Percentiles rank a stretch among this genome's conserved stretches.
Evolutionary conservation across 2,329 filamentous ascomycete genomes (phyloP).

Genomic region (Cercospora sp.): DNA sequence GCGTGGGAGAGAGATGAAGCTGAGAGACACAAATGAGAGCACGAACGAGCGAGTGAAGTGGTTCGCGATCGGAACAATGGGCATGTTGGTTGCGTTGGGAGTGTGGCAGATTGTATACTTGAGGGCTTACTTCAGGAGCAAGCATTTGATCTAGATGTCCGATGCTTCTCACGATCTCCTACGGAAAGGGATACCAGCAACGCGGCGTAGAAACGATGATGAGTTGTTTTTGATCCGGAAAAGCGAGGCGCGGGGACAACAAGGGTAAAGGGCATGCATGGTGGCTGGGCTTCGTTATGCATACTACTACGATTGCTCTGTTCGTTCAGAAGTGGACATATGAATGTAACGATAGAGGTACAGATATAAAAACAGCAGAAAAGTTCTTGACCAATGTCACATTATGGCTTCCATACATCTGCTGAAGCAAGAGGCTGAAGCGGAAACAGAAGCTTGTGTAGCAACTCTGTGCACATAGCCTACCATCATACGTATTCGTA

Average conservation of each 20-base stretch:
- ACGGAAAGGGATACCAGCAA: background rate
- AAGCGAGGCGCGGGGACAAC: background rate
- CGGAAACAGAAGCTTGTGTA: too few relatives aligned
- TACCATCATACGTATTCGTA: too few relatives aligned
- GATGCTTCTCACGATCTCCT: background rate
- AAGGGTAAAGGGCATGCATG: background rate
- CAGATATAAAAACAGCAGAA: background rate
- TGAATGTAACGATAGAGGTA: slow-evolving; percentile 5
- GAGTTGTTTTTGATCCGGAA: background rate
- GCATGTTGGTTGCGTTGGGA: slow-evolving; percentile 83
- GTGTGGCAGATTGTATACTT: slow-evolving; percentile 98
- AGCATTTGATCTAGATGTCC: slow-evolving; percentile 52
- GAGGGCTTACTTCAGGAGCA: slow-evolving; percentile 89
- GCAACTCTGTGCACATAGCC: too few relatives aligned
- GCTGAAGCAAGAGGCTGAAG: too few relatives aligned
- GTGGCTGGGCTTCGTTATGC: slow-evolving; percentile 1
- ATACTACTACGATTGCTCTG: background rate
- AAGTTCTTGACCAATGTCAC: background rate
- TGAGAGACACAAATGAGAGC: slow-evolving; percentile 98
- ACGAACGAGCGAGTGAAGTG: slow-evolving; percentile 98
- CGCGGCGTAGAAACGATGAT: background rate
- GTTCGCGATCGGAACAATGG: slow-evolving; percentile 94
- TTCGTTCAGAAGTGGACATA: background rate
- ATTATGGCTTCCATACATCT: too few relatives aligned
- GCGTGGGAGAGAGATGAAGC: slow-evolving; percentile 82